These are phyloP conservation scores for Aspergillus pseudotamarii DNA, from an alignment of 2,329 filamentous ascomycete species.

Conservation along the genomic window DNA sequence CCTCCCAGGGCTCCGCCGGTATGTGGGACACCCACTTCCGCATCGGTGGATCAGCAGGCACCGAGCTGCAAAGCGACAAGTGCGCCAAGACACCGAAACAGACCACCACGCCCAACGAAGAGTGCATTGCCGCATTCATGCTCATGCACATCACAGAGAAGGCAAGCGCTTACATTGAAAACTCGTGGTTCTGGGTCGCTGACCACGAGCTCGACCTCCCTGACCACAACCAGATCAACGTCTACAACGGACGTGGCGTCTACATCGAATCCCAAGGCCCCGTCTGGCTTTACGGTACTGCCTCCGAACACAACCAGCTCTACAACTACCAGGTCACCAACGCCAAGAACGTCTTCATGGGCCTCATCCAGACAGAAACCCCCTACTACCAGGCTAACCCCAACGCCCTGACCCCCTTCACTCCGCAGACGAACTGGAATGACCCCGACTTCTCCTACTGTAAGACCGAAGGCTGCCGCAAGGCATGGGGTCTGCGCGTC, in stretches of 20 bases:
- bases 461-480: conserved; percentile 61
- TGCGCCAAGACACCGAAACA: conserved; percentile 75
- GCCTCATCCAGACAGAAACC: conserved; percentile 84
- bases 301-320: conserved; percentile 61
- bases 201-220: conserved; percentile 83
- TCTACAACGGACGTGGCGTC: conserved; percentile 86
- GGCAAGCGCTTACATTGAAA: conserved; percentile 78
- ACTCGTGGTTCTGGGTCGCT: conserved; percentile 86
- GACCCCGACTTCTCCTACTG: conserved; percentile 70
- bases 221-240: conserved; percentile 68
- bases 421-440: conserved; percentile 36
- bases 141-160: conserved; percentile 59
- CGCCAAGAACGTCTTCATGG: conserved; percentile 79
- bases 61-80: conserved; percentile 74
- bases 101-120: conserved; percentile 62
- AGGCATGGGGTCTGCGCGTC: conserved; percentile 76
- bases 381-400: conserved; percentile 85
- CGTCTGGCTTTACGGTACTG: conserved; percentile 81
- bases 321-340: conserved; percentile 84
- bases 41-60: conserved; percentile 83
- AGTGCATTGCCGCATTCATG: conserved; percentile 75
- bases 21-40: conserved; percentile 98
- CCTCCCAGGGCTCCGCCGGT: conserved; percentile 67
- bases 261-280: conserved; percentile 76
- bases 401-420: conserved; percentile 59